Percentiles rank a stretch among this genome's conserved stretches.
Conservation (phyloP, 2,329 filamentous ascomycete species). For the Allantophomopsis lycopodina region DNA sequence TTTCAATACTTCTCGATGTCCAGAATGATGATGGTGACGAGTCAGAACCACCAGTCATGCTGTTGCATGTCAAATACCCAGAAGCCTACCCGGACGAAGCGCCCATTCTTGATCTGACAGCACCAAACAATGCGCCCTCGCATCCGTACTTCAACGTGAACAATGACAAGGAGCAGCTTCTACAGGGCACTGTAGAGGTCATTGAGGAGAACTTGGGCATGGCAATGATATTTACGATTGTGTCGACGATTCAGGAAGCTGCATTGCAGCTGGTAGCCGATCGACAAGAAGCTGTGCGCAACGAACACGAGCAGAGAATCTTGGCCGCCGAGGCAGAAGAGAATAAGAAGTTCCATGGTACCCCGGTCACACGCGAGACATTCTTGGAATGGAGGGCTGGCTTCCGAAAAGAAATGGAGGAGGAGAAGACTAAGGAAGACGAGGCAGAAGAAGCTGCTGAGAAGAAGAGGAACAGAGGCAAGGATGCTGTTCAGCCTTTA, state of each 20-base stretch:
- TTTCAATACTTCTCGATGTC: slow-evolving; percentile 75
- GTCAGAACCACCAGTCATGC: slow-evolving; percentile 53
- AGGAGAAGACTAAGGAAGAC: slow-evolving; percentile 50
- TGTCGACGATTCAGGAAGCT: slow-evolving; percentile 74
- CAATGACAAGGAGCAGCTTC: slow-evolving; percentile 63
- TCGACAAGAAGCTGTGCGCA: slow-evolving; percentile 50
- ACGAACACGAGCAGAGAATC: slow-evolving; percentile 38
- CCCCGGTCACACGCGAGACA: slow-evolving; percentile 71
- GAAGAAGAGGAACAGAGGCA: slow-evolving; percentile 63
- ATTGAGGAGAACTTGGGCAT: slow-evolving; percentile 92
- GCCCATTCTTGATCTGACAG: slow-evolving; percentile 66
- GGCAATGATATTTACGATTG: slow-evolving; percentile 92
- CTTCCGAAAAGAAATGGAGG: slow-evolving; percentile 72
- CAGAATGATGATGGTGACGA: slow-evolving; percentile 49
- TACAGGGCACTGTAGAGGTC: slow-evolving; percentile 56
- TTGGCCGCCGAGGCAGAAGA: slow-evolving; percentile 69
- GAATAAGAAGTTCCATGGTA: slow-evolving; percentile 93
- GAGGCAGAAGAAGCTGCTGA: slow-evolving; percentile 70
- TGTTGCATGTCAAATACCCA: slow-evolving; percentile 82
- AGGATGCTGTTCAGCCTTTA: slow-evolving; percentile 57
- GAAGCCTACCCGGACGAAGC: slow-evolving; percentile 79
- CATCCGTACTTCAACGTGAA: slow-evolving; percentile 67
- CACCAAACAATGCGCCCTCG: slow-evolving; percentile 54
- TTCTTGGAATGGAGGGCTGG: slow-evolving; percentile 72
- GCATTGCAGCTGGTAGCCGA: slow-evolving; percentile 76